Percentiles rank a stretch among this genome's conserved stretches.
Evolutionary conservation across 257 asterid genomes (phyloP).

Genomic region (Solanum peruvianum): DNA sequence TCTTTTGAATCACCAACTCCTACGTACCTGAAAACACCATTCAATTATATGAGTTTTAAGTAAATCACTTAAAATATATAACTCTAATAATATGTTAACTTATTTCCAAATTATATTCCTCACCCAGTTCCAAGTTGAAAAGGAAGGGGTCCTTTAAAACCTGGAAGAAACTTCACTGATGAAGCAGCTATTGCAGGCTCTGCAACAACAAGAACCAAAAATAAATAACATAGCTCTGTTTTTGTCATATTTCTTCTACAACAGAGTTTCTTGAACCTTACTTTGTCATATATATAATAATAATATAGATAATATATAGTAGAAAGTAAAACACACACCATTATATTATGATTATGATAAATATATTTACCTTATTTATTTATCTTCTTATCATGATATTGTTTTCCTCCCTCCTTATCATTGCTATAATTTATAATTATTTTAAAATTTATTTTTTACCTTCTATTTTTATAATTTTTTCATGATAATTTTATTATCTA

Average conservation of each 20-base stretch:
- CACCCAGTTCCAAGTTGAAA: constrained; percentile 28
- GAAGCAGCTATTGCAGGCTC: neutral
- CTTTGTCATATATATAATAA: neutral
- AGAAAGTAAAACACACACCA: no score
- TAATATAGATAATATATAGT: no score
- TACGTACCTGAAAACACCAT: constrained; percentile 6
- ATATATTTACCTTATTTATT: no score
- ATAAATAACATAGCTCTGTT: neutral
- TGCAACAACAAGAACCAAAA: neutral
- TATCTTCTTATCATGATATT: no score
- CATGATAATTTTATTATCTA: no score
- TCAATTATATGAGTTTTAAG: neutral
- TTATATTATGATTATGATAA: no score
- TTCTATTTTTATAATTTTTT: no score
- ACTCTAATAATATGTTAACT: neutral
- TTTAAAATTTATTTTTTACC: no score
- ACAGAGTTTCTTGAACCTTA: neutral
- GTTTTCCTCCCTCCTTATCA: no score
- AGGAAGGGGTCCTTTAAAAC: constrained; percentile 16
- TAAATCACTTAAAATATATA: neutral
- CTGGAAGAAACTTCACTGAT: constrained; percentile 14
- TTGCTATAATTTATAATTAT: no score
- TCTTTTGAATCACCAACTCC: constrained; percentile 23
- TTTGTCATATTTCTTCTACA: no score
- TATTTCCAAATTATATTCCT: neutral